Evolutionary conservation across 441 rosid genomes (phyloP).

Genomic region (Erysimum pusillum): DNA sequence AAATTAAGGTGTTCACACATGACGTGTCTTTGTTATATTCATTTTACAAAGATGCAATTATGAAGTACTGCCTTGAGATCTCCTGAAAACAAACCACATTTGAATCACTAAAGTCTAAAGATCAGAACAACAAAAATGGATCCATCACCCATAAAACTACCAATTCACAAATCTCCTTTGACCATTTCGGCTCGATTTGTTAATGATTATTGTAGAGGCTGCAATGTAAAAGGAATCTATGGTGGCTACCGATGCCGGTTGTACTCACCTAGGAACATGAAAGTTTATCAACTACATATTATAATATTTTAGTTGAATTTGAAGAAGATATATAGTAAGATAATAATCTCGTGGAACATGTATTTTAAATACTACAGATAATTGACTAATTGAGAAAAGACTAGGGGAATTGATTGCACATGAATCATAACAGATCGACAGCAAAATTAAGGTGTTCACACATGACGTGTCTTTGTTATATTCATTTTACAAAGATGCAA

Average conservation of each 20-base stretch:
- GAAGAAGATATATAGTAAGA: not conserved
- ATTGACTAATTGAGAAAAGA: no score
- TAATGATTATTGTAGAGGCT: not conserved
- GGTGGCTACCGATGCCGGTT: slow-evolving; percentile 21
- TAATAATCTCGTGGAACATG: not conserved
- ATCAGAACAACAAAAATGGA: slow-evolving; percentile 7
- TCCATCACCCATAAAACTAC: not conserved
- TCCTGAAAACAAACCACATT: not conserved
- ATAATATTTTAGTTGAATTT: not conserved
- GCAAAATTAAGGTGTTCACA: not conserved
- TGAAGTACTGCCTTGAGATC: not conserved
- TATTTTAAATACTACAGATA: no score
- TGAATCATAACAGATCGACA: not conserved
- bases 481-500: not conserved
- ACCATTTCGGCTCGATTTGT: slow-evolving; percentile 1
- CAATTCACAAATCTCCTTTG: not conserved
- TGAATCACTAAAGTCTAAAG: not conserved
- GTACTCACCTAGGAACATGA: no score
- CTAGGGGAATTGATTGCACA: not conserved
- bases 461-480: not conserved
- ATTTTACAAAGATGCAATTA: no score
- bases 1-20: no score
- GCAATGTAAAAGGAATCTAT: slow-evolving; percentile 7
- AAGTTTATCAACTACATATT: not conserved
- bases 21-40: not conserved